Evolutionary conservation across 129 eudicot genomes (phyloP).

Genomic region (Escallonia herrerae): DNA sequence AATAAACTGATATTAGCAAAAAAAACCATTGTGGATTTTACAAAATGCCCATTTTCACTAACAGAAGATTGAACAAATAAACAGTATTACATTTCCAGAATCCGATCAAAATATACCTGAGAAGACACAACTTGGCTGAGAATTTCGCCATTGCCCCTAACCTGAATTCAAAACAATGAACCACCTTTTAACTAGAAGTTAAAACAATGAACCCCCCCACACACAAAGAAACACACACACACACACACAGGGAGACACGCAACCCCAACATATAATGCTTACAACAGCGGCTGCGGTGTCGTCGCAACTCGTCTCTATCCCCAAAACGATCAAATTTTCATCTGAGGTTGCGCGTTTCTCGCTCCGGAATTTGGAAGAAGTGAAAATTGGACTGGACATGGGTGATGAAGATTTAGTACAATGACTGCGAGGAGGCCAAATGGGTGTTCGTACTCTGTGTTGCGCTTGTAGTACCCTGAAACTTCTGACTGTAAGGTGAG

Average conservation of each 20-base stretch:
- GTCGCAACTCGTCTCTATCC: conserved; percentile 93
- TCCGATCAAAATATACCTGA: conserved; percentile 48
- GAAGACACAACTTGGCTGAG: conserved; percentile 97
- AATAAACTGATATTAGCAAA: too few relatives aligned
- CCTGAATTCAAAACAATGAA: conserved; percentile 35
- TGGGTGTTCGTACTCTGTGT: conserved; percentile 2
- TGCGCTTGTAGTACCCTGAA: conserved; percentile 16
- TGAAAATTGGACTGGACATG: conserved; percentile 10
- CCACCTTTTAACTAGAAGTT: background rate
- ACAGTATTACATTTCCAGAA: background rate
- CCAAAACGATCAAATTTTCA: conserved; percentile 63
- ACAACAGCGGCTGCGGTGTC: conserved; percentile 98
- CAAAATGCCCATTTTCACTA: background rate
- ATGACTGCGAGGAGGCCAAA: background rate
- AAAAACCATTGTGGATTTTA: background rate
- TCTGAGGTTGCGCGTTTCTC: conserved; percentile 7
- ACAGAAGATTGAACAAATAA: background rate
- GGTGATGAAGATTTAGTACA: conserved; percentile 15
- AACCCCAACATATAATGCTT: conserved; percentile 15
- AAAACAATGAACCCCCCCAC: background rate
- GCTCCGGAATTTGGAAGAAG: conserved; percentile 9
- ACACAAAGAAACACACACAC: background rate
- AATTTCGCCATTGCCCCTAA: conserved; percentile 77
- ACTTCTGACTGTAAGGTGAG: conserved; percentile 12
- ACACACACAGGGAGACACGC: background rate